phyloP scores from a whole-genome alignment of 345 rosid genomes.

The Lumnitzera littorea region DNA sequence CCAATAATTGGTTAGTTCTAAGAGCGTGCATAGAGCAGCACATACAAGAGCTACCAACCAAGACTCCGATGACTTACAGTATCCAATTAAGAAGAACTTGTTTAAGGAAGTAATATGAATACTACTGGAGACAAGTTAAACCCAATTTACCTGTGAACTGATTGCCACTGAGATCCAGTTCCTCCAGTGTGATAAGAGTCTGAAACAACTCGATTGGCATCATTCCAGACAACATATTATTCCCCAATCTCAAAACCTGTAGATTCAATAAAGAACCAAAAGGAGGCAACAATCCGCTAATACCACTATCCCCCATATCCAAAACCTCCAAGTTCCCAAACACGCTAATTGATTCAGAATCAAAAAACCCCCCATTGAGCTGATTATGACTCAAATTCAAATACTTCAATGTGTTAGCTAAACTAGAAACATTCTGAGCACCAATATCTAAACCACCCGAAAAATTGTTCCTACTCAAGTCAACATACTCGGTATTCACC shows the following conservation, averaged over 20 bases:
- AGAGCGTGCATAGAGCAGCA: too few relatives aligned
- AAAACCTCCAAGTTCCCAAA: conserved; percentile 64
- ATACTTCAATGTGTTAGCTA: conserved; percentile 56
- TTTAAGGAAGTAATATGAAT: not conserved
- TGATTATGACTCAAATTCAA: conserved; percentile 65
- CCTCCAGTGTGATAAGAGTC: conserved; percentile 43
- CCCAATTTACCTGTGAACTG: conserved; percentile 64
- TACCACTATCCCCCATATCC: conserved; percentile 47
- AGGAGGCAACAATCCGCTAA: conserved; percentile 58
- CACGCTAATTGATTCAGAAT: conserved; percentile 37
- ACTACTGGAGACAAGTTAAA: conserved; percentile 4
- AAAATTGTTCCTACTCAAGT: conserved; percentile 69
- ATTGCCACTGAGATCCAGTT: conserved; percentile 85
- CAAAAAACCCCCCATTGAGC: conserved; percentile 48
- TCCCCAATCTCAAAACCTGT: conserved; percentile 49
- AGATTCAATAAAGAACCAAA: conserved; percentile 50
- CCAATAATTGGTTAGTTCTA: too few relatives aligned
- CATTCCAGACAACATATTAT: conserved; percentile 53
- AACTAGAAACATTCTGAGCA: conserved; percentile 48
- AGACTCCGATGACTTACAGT: too few relatives aligned
- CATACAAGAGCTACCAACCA: too few relatives aligned
- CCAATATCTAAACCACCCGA: conserved; percentile 43
- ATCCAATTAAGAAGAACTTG: not conserved
- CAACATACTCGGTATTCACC: conserved; percentile 67
- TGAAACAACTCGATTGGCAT: conserved; percentile 58